phyloP scores from a whole-genome alignment of 2,329 filamentous ascomycete genomes.

The Epichloe uncinata region DNA sequence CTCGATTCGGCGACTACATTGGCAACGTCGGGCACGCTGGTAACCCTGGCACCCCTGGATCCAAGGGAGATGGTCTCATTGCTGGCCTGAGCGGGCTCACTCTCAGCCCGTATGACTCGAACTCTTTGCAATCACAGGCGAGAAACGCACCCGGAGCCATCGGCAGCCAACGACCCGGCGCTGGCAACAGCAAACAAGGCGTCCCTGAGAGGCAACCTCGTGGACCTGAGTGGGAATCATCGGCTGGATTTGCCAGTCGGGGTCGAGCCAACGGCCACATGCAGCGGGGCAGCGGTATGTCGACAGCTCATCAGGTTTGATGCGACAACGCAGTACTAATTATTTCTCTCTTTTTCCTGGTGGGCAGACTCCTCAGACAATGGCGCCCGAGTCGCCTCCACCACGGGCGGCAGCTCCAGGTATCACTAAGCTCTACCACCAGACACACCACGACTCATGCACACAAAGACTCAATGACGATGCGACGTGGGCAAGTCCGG shows the following conservation, averaged over 20 bases:
- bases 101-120: conserved; percentile 37
- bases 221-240: conserved; percentile 47
- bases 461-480: background rate
- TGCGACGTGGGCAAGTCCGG: background rate
- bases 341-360: background rate
- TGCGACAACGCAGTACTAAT: background rate
- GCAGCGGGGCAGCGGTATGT: conserved; percentile 46
- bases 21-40: conserved; percentile 22
- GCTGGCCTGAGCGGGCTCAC: conserved; percentile 37
- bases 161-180: conserved; percentile 48
- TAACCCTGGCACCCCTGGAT: conserved; percentile 24
- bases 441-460: background rate
- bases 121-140: conserved; percentile 21
- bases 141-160: conserved; percentile 47
- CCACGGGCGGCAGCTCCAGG: conserved; percentile 21
- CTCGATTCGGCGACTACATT: conserved; percentile 34
- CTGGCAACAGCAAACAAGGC: conserved; percentile 29
- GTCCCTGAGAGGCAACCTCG: conserved; percentile 51
- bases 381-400: conserved; percentile 24
- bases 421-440: conserved; percentile 19
- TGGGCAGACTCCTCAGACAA: conserved; percentile 29
- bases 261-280: conserved; percentile 46
- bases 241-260: conserved; percentile 38
- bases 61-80: conserved; percentile 29
- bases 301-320: background rate